A percentile compares a stretch with the other conserved stretches of the same genome.
Conservation (phyloP, 202 grass and related monocot genomes). For the Carex arenaria region DNA sequence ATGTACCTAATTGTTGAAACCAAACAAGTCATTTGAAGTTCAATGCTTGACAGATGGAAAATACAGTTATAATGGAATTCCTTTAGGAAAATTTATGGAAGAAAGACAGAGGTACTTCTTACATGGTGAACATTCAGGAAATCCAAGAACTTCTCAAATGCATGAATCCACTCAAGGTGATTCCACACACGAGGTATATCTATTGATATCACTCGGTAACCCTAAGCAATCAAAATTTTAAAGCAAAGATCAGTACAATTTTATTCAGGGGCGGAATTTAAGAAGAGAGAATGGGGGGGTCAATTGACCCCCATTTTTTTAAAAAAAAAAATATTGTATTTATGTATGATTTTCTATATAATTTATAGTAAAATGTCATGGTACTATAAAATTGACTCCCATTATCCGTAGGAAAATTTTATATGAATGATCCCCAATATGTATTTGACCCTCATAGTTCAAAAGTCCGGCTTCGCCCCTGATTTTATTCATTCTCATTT, state of each 20-base stretch:
- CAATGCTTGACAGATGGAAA: not conserved
- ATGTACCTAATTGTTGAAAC: slow-evolving; percentile 52
- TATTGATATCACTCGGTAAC: slow-evolving; percentile 93
- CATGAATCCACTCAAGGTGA: slow-evolving; percentile 89
- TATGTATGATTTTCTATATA: too few relatives aligned
- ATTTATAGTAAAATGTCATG: too few relatives aligned
- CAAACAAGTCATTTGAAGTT: not conserved
- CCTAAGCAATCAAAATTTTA: slow-evolving; percentile 24
- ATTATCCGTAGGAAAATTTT: too few relatives aligned
- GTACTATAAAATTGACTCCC: too few relatives aligned
- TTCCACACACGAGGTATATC: slow-evolving; percentile 91
- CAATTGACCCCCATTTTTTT: too few relatives aligned
- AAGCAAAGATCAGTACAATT: not conserved
- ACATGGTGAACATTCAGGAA: slow-evolving; percentile 90
- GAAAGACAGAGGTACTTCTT: slow-evolving; percentile 26
- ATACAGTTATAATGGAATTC: not conserved
- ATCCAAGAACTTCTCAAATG: slow-evolving; percentile 96
- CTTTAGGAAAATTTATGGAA: slow-evolving; percentile 5
- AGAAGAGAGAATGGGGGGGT: too few relatives aligned
- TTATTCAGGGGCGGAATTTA: not conserved
- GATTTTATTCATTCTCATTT: not conserved
- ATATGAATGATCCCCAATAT: too few relatives aligned
- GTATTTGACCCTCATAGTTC: too few relatives aligned
- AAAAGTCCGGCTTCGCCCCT: too few relatives aligned
- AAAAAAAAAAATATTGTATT: too few relatives aligned